Evolutionary conservation across 805 yeast genomes (phyloP).

Genomic region (Lipomyces lipofer): DNA sequence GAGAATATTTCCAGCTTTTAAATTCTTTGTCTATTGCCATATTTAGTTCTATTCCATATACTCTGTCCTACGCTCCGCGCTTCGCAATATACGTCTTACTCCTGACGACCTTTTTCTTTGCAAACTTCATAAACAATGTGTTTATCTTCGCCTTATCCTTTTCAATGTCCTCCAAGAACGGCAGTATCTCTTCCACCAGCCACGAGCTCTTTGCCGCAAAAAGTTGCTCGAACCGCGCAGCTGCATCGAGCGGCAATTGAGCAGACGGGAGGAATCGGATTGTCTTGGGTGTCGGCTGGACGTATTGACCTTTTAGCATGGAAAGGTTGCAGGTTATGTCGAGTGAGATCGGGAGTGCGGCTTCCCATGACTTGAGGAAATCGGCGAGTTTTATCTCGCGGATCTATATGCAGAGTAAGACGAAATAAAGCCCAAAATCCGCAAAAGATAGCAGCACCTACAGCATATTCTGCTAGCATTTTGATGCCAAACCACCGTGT

Average conservation of each 20-base stretch:
- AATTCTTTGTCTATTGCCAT: too few species aligned
- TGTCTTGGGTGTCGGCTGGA: conserved; percentile 47
- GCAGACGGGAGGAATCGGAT: conserved; percentile 54
- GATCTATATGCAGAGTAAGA: neutral
- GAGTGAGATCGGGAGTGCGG: conserved; percentile 45
- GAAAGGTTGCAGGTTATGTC: conserved; percentile 62
- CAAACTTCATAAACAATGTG: conserved; percentile 61
- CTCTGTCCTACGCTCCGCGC: conserved; percentile 21
- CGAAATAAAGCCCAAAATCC: neutral
- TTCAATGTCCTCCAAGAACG: conserved; percentile 63
- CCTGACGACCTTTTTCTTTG: conserved; percentile 48
- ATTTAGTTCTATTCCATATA: too few species aligned
- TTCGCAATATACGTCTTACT: conserved; percentile 21
- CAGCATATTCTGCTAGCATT: conserved; percentile 46
- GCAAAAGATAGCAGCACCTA: conserved; percentile 38
- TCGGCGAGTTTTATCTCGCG: conserved; percentile 5
- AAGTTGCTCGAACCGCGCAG: conserved; percentile 51
- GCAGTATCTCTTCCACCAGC: conserved; percentile 62
- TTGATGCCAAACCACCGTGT: conserved; percentile 66
- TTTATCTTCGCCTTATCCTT: conserved; percentile 55
- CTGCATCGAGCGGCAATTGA: conserved; percentile 52
- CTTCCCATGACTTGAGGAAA: conserved; percentile 38
- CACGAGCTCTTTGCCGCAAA: conserved; percentile 59
- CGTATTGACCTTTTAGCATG: conserved; percentile 57
- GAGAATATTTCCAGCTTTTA: too few species aligned